Conservation (phyloP, 129 eudicot species). For the Lonicera japonica region DNA sequence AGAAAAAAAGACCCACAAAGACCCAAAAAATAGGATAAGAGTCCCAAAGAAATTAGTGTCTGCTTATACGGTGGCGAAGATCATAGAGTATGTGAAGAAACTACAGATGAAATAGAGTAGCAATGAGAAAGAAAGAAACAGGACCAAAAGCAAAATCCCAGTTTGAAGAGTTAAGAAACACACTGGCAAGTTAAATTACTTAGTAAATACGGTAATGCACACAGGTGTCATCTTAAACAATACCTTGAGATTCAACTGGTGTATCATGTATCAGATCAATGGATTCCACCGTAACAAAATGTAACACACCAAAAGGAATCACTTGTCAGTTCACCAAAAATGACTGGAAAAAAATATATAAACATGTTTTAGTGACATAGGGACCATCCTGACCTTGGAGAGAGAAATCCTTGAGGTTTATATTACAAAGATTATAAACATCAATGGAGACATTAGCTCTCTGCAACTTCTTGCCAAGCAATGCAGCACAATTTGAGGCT, state of each 20-base stretch:
- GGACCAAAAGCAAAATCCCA: too few species aligned
- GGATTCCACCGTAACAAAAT: constrained; percentile 7
- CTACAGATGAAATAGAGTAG: too few species aligned
- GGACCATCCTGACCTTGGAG: constrained; percentile 47
- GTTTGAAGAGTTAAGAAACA: too few species aligned
- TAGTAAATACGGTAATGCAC: too few species aligned
- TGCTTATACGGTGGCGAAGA: too few species aligned
- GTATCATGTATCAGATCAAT: not conserved
- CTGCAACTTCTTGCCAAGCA: constrained; percentile 43
- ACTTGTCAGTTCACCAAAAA: not conserved
- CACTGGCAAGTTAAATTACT: too few species aligned
- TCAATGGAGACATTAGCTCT: constrained; percentile 36
- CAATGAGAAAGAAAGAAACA: too few species aligned
- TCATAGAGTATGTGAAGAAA: too few species aligned
- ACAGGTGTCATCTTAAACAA: not conserved
- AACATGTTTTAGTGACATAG: not conserved
- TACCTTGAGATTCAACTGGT: constrained; percentile 61
- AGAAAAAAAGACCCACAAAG: too few species aligned
- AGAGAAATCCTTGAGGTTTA: constrained; percentile 65
- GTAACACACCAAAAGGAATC: not conserved
- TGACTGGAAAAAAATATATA: not conserved
- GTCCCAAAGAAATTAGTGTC: too few species aligned
- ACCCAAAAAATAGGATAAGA: too few species aligned
- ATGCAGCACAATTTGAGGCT: constrained; percentile 57
- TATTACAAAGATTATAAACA: constrained; percentile 39